Percentiles rank a stretch among this genome's conserved stretches.
Conservation (phyloP, 2,329 filamentous ascomycete species). For the Fusarium guadeloupense region DNA sequence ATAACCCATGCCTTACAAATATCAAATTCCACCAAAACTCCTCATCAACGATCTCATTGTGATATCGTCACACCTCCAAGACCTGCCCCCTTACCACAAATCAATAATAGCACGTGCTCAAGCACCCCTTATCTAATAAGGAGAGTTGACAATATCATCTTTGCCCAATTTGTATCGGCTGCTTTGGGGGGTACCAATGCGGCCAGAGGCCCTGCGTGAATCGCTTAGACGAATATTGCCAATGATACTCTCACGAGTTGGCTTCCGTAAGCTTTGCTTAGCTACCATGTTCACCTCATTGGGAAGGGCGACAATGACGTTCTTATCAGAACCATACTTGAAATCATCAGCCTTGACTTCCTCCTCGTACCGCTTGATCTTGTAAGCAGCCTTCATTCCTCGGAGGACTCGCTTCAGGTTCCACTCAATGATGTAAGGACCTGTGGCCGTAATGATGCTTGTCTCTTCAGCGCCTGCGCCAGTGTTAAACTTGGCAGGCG, state of each 20-base stretch:
- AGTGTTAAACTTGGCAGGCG: slow-evolving; percentile 92
- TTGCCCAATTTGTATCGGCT: slow-evolving; percentile 77
- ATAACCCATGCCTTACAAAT: slow-evolving; percentile 23
- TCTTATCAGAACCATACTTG: slow-evolving; percentile 96
- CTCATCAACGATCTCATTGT: slow-evolving; percentile 23
- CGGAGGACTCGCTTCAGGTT: slow-evolving; percentile 87
- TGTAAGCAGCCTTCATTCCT: slow-evolving; percentile 87
- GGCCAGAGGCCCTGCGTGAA: slow-evolving; percentile 59
- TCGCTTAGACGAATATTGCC: slow-evolving; percentile 61
- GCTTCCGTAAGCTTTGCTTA: slow-evolving; percentile 83
- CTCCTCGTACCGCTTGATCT: slow-evolving; percentile 94
- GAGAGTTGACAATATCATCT: slow-evolving; percentile 84
- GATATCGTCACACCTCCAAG: slow-evolving; percentile 1
- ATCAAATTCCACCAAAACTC: slow-evolving; percentile 39
- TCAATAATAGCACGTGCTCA: not conserved
- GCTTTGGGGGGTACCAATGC: slow-evolving; percentile 63
- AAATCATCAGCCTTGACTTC: slow-evolving; percentile 99
- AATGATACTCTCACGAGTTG: slow-evolving; percentile 93
- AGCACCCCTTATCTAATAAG: slow-evolving; percentile 55
- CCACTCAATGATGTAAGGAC: slow-evolving; percentile 97
- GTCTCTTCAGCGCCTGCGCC: slow-evolving; percentile 84
- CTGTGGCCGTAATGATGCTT: slow-evolving; percentile 95
- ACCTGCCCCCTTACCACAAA: not conserved
- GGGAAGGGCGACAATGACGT: slow-evolving; percentile 94
- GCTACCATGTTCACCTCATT: slow-evolving; percentile 99